Percentiles rank a stretch among this genome's conserved stretches.
These are phyloP conservation scores for Schizothecium vesticola DNA, from an alignment of 495 filamentous ascomycete genomes.

Conservation along the genomic window DNA sequence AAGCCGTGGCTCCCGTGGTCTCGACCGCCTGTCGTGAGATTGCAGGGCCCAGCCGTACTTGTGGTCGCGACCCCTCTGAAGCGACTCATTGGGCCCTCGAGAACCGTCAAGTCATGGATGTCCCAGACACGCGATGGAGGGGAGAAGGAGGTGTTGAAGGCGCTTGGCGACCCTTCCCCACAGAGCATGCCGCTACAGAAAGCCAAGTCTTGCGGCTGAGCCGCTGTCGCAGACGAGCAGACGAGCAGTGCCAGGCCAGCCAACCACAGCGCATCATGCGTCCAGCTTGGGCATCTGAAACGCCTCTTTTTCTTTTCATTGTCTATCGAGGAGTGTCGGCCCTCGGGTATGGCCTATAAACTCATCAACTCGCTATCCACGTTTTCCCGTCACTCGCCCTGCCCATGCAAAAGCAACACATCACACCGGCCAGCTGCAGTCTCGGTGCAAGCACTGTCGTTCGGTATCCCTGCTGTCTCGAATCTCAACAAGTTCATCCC, in stretches of 20 bases:
- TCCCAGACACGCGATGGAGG: background rate
- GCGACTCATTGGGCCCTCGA: background rate
- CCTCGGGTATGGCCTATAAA: background rate
- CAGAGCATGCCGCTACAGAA: background rate
- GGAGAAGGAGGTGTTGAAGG: background rate
- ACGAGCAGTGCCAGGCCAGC: background rate
- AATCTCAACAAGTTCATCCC: background rate
- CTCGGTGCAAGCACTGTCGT: background rate
- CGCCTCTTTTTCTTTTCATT: background rate
- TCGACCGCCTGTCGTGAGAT: background rate
- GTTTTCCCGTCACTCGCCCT: background rate
- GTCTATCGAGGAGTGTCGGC: background rate
- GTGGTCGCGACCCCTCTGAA: background rate
- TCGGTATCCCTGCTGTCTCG: background rate
- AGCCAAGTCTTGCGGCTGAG: slow-evolving; percentile 11
- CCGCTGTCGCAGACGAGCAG: slow-evolving; percentile 1
- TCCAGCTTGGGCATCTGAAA: background rate
- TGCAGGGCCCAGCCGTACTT: background rate
- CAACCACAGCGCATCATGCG: background rate
- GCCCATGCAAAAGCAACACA: background rate
- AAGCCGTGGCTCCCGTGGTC: background rate
- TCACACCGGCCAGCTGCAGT: background rate
- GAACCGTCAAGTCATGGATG: background rate
- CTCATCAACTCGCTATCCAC: background rate
- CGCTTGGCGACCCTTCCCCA: slow-evolving; percentile 5